Evolutionary conservation across 495 filamentous ascomycete genomes (phyloP), one percentile per base, ranked within the genome.

Genomic region (Penicillium soppii): DNA sequence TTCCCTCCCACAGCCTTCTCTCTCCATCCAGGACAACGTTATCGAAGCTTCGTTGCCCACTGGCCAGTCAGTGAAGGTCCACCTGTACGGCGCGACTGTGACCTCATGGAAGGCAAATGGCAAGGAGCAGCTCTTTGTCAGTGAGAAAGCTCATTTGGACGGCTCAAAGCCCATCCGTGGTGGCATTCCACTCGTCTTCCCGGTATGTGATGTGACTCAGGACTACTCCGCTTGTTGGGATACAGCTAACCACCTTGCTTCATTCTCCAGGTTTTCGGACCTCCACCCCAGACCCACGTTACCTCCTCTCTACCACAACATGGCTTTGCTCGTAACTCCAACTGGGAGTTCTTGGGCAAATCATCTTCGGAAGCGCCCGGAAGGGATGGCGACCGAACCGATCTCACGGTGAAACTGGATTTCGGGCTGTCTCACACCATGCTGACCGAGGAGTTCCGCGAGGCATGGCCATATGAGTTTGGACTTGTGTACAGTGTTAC

Each of bases 141-240:
- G 88, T 61, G 80, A 89, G 49, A 86, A 83, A 50, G 89, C 92
- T 16, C 73, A 71, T 46, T 62, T 87, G 40, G 84, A 88, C 61
- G 84, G 84, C 4, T 82, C 79, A 43, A 88, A 88, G 65, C 69
- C 78, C 5, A 79, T 81, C 47, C 69, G 78, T 32, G 78, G 78
- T 44, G 78, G 95, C 5, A 89, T 99, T 53, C 95, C 95, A 7
- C 71, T 99, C 26, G 95, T 99, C 3, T 99, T 99, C 66, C 95
- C 95, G 16, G 92, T 95, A 77, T 56, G 85, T 77, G 13, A 27
- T 40, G 16, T 7, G n/a, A 17, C 32, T 2, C 20, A 43, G n/a
- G n/a, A n/a, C n/a, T 43, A 35, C 45, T 19, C 10, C 36, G 47
- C 20, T 30, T 30, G 7, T 30, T 32, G 27, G 38, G 16, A 22